Percentiles rank a stretch among this genome's conserved stretches.
Evolutionary conservation across 768 basidiomycete genomes (phyloP).

Genomic region (Auriculariales sp.): DNA sequence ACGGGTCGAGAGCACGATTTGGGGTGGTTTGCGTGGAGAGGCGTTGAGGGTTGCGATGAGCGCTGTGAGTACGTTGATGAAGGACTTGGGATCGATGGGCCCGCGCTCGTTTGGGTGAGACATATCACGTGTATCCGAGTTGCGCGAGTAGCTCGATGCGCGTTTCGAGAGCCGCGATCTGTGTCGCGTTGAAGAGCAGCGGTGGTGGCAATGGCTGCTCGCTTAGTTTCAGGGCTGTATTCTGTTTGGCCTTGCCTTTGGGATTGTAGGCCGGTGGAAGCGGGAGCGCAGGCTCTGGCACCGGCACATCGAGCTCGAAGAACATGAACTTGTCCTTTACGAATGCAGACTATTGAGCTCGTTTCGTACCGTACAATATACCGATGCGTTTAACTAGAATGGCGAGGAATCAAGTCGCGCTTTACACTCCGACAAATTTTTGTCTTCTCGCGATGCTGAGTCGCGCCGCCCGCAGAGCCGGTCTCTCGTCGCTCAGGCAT

Average conservation of each 20-base stretch:
- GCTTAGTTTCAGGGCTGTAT: no score
- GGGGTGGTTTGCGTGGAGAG: slow-evolving; percentile 40
- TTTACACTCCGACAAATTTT: not conserved
- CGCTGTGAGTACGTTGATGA: slow-evolving; percentile 45
- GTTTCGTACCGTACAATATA: no score
- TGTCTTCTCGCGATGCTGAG: not conserved
- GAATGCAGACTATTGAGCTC: no score
- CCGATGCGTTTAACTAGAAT: not conserved
- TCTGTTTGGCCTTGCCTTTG: slow-evolving; percentile 5
- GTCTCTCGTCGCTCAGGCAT: not conserved
- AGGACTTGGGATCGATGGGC: slow-evolving; percentile 55
- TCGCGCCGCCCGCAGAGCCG: not conserved
- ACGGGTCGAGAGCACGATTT: slow-evolving; percentile 56
- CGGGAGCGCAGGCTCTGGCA: slow-evolving; percentile 20
- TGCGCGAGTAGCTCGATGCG: slow-evolving; percentile 58
- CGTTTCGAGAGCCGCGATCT: slow-evolving; percentile 42
- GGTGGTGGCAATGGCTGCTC: no score
- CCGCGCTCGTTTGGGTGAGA: slow-evolving; percentile 61
- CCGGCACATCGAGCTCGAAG: slow-evolving; percentile 54
- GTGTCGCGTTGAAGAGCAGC: slow-evolving; percentile 33
- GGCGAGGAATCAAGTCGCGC: not conserved
- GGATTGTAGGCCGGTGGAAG: slow-evolving; percentile 7
- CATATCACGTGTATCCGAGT: slow-evolving; percentile 83
- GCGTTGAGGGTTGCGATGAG: slow-evolving; percentile 47
- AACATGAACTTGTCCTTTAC: no score